A percentile compares a stretch with the other conserved stretches of the same genome.
These are phyloP conservation scores for Fusarium veterinarium DNA, from an alignment of 2,329 filamentous ascomycete species.

Conservation along the genomic window DNA sequence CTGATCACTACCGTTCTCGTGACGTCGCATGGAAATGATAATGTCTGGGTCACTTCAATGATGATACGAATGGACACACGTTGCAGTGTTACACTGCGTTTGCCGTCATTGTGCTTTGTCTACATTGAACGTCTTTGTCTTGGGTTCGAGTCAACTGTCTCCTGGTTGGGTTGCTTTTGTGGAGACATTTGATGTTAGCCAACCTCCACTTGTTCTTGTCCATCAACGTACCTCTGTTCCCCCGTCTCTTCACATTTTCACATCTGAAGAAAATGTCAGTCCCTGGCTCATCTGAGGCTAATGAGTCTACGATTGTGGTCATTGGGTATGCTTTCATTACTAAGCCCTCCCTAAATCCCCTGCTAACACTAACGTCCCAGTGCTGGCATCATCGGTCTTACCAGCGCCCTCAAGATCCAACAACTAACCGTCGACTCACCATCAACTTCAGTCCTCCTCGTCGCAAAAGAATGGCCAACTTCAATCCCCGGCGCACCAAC, in stretches of 20 bases:
- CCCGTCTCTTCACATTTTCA: neutral
- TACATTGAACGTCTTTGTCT: neutral
- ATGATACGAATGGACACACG: too few relatives aligned
- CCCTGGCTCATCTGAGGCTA: neutral
- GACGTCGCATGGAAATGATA: neutral
- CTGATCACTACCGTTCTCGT: neutral
- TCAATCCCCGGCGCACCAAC: slow-evolving; percentile 48
- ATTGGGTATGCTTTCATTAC: slow-evolving; percentile 38
- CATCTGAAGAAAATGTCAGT: slow-evolving; percentile 1
- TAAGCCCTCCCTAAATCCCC: accelerated
- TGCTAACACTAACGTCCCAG: slow-evolving; percentile 47
- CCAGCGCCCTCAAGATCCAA: slow-evolving; percentile 60
- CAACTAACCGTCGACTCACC: slow-evolving; percentile 17
- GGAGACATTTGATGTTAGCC: neutral
- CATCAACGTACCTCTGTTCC: neutral
- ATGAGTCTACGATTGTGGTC: slow-evolving; percentile 42
- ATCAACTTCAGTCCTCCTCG: slow-evolving; percentile 40
- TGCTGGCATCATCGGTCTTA: slow-evolving; percentile 65
- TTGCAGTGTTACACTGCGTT: neutral
- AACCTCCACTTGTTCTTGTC: neutral
- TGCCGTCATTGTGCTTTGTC: neutral
- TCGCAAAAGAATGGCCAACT: slow-evolving; percentile 51
- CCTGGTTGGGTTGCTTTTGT: neutral
- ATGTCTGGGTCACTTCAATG: accelerated
- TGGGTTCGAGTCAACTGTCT: neutral